phyloP scores from a whole-genome alignment of 1,139 yeast genomes.

The Eremothecium cymbalariae region DNA sequence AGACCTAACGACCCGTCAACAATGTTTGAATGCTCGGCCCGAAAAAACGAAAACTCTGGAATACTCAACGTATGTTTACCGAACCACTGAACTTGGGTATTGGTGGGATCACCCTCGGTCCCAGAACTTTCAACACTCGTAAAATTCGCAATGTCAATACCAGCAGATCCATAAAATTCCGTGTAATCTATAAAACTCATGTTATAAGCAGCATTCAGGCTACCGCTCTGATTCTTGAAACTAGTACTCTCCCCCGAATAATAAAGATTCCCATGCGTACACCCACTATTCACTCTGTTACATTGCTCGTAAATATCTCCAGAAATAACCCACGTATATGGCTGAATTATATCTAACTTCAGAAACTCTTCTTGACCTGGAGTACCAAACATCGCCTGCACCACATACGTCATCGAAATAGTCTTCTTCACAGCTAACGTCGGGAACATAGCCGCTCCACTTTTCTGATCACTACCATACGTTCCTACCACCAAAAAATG shows the following conservation, averaged over 20 bases:
- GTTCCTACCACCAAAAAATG: too few relatives aligned
- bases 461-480: too few relatives aligned
- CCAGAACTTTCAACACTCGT: too few relatives aligned
- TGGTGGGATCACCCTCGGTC: too few relatives aligned
- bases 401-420: slow-evolving; percentile 26
- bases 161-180: slow-evolving; percentile 20
- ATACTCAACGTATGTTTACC: too few relatives aligned
- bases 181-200: slow-evolving; percentile 19
- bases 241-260: slow-evolving; percentile 17
- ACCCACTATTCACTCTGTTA: slow-evolving; percentile 11
- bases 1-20: slow-evolving; percentile 51
- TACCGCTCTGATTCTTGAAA: too few relatives aligned
- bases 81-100: too few relatives aligned
- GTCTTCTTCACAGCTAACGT: slow-evolving; percentile 21
- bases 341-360: slow-evolving; percentile 38
- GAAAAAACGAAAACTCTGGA: neutral
- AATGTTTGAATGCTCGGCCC: slow-evolving; percentile 11
- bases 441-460: too few relatives aligned
- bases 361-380: slow-evolving; percentile 32
- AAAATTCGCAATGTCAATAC: slow-evolving; percentile 20
- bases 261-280: slow-evolving; percentile 16
- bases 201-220: slow-evolving; percentile 8
- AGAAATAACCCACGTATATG: slow-evolving; percentile 37
- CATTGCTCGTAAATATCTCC: slow-evolving; percentile 24
- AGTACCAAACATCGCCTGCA: slow-evolving; percentile 33